Percentiles rank a stretch among this genome's conserved stretches.
phyloP scores from a whole-genome alignment of 495 filamentous ascomycete genomes.

The Neurospora hispaniola region DNA sequence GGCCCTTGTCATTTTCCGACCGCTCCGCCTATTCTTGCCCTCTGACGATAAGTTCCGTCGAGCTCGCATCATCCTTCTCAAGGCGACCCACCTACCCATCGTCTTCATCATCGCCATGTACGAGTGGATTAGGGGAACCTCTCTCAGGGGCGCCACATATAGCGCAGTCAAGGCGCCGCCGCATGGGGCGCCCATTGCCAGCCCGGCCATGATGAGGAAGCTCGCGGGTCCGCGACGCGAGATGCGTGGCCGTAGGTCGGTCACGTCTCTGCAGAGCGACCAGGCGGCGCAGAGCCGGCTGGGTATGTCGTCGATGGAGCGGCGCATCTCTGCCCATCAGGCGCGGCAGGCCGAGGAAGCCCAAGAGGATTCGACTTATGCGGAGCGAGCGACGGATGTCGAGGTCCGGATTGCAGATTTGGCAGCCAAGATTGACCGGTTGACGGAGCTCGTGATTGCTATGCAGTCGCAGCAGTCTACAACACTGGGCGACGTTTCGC shows the following conservation, averaged over 20 bases:
- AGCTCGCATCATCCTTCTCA: constrained; percentile 68
- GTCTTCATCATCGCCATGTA: constrained; percentile 39
- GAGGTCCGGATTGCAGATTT: constrained; percentile 35
- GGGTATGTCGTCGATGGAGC: neutral
- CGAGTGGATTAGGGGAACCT: constrained; percentile 30
- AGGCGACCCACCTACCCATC: constrained; percentile 47
- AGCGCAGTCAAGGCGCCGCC: constrained; percentile 19
- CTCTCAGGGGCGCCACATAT: constrained; percentile 25
- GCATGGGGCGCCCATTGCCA: constrained; percentile 4
- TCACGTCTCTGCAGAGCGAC: constrained; percentile 7
- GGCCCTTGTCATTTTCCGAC: constrained; percentile 71
- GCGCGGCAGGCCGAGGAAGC: constrained; percentile 12
- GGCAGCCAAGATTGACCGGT: constrained; percentile 35
- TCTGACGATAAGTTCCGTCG: constrained; percentile 56
- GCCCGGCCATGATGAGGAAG: constrained; percentile 9
- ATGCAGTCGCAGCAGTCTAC: constrained; percentile 23
- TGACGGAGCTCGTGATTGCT: constrained; percentile 32
- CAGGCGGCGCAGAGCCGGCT: neutral
- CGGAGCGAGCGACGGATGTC: constrained; percentile 24
- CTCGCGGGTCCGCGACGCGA: neutral
- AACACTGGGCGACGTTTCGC: constrained; percentile 14
- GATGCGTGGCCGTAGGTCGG: constrained; percentile 2
- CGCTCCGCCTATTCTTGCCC: constrained; percentile 65
- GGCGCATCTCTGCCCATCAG: neutral
- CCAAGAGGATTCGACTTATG: constrained; percentile 19